phyloP scores from a whole-genome alignment of 1,139 yeast species.

The Hyphopichia khmerensis region DNA sequence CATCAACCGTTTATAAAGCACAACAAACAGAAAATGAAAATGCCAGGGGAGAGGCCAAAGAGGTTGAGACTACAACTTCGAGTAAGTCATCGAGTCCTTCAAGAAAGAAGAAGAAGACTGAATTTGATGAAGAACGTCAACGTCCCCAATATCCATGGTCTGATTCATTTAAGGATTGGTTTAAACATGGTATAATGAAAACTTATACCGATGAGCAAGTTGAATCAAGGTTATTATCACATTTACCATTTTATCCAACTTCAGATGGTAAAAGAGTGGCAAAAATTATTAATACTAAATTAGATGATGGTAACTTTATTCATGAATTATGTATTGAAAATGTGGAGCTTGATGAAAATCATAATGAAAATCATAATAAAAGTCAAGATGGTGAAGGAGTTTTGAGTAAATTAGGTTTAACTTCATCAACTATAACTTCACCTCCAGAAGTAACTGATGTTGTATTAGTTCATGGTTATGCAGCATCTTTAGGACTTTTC shows the following conservation, averaged over 20 bases:
- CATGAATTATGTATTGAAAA: constrained; percentile 57
- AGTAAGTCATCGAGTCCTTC: not conserved
- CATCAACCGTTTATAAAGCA: not conserved
- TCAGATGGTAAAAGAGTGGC: constrained; percentile 52
- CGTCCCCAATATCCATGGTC: constrained; percentile 25
- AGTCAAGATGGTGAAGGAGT: not conserved
- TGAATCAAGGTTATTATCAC: constrained; percentile 38
- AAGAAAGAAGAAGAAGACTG: constrained; percentile 7
- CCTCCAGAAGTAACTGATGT: constrained; percentile 26
- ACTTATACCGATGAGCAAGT: constrained; percentile 27
- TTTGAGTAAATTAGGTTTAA: not conserved
- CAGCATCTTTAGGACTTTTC: constrained; percentile 47
- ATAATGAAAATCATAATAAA: not conserved
- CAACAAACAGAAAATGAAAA: too few species aligned
- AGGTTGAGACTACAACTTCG: too few species aligned
- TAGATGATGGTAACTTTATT: constrained; percentile 47
- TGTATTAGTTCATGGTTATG: constrained; percentile 48
- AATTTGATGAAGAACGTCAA: constrained; percentile 16
- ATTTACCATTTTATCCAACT: constrained; percentile 59
- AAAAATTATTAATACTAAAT: constrained; percentile 46
- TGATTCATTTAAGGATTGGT: constrained; percentile 39
- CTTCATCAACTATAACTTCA: not conserved
- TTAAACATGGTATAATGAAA: constrained; percentile 26
- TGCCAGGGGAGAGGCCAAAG: too few species aligned
- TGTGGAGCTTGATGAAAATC: constrained; percentile 14